phyloP scores from a whole-genome alignment of 1,284 basidiomycete species.

The Phellopilus nigrolimitatus region DNA sequence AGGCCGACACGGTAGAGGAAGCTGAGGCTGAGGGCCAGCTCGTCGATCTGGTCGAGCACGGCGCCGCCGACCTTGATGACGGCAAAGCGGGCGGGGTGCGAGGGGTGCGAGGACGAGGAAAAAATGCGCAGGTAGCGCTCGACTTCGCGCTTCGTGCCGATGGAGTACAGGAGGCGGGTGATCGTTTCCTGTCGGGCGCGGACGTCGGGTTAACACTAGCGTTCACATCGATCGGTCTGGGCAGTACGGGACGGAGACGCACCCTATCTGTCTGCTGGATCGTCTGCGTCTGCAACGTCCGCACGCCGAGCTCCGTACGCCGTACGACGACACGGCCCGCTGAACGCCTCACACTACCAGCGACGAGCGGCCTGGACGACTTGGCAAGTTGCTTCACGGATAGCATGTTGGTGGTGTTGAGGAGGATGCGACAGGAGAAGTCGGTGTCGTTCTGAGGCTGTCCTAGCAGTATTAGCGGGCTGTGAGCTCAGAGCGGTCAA shows the following conservation, averaged over 20 bases:
- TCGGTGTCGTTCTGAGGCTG: too few relatives aligned
- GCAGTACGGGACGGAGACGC: not conserved
- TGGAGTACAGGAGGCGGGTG: slow-evolving; percentile 88
- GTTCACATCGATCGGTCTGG: not conserved
- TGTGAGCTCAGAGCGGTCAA: not conserved
- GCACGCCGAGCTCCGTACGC: not conserved
- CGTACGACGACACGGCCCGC: slow-evolving; percentile 13
- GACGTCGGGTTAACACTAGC: not conserved
- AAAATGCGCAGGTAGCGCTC: slow-evolving; percentile 96
- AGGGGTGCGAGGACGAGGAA: slow-evolving; percentile 79
- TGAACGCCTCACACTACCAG: slow-evolving; percentile 3
- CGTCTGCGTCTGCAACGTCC: slow-evolving; percentile 9
- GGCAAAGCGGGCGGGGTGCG: slow-evolving; percentile 85
- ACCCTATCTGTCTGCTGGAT: slow-evolving; percentile 21
- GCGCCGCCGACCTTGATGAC: slow-evolving; percentile 95
- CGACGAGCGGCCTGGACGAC: not conserved
- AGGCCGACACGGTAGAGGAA: slow-evolving; percentile 92
- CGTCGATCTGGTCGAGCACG: slow-evolving; percentile 85
- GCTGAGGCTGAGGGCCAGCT: slow-evolving; percentile 87
- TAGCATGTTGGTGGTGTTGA: slow-evolving; percentile 1
- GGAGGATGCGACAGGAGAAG: not conserved
- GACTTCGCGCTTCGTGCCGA: slow-evolving; percentile 93
- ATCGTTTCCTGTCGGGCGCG: slow-evolving; percentile 73
- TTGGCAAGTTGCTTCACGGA: not conserved
- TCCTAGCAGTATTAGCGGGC: not conserved